Base-by-base conservation (phyloP, 139 green algal genomes). In the Auxenochlorella pyrenoidosa region DNA sequence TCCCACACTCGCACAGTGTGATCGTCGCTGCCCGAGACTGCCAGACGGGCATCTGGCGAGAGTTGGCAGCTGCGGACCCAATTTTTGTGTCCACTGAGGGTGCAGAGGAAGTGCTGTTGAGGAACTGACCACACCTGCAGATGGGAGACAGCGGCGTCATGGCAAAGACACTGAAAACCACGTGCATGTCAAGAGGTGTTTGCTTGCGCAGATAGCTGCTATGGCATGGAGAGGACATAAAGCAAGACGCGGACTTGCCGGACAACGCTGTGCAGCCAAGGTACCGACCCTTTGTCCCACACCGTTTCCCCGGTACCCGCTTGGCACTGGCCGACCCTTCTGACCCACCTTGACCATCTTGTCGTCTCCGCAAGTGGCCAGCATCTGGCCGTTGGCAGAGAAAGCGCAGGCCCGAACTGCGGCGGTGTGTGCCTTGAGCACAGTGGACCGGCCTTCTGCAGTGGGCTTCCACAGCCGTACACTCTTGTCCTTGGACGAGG, bases 391-490 rank as follows among this genome's bases (percentile, higher is more conserved):
- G 88, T 98, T 93, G 13, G 77, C 59, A 22, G 94, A 96, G 85
- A 98, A 98, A 18, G 73, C 73, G 28, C 97, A 95, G 78, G 91
- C 93, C 1, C 96, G 93, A 40, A 98, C 95, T 1, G 95, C 95
- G 80, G 91, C 95, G 3, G 92, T 96, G 90, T 98, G 96, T 13
- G 94, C 96, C 72, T 95, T 96, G 16, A 98, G 87, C 30, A 95
- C 91, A 19, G 96, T 97, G n/a, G 94, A 97, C 66, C 95, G 94
- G 47, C 95, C 96, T 80, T 98, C 96, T 4, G 96, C 95, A 73
- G 93, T 97, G 30, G 95, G 95, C 73, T 95, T 93, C 96, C 96
- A 98, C 18, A 98, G 91, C 22, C 96, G 83, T 43, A 81, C 91
- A 30, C 94, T 97, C 34, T 93, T 89, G 91, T 98, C 96, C 83